Evolutionary conservation across 2,329 filamentous ascomycete genomes (phyloP).

Genomic region (Xylariaceae sp.): DNA sequence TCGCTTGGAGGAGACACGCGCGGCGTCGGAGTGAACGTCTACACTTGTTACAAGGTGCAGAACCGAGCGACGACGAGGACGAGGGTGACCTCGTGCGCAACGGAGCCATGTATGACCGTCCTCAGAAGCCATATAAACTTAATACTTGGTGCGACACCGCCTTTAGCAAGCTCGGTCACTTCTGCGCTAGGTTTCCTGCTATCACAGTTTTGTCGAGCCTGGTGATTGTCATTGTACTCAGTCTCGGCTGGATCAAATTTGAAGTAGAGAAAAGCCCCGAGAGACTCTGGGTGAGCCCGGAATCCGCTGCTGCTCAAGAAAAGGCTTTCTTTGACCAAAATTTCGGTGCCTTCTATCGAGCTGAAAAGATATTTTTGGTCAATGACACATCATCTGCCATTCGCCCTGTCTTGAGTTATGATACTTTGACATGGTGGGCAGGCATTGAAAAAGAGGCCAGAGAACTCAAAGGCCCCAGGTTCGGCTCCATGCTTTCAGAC

Average conservation of each 20-base stretch:
- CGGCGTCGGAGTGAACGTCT: constrained; percentile 75
- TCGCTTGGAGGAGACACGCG: constrained; percentile 70
- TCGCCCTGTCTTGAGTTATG: constrained; percentile 79
- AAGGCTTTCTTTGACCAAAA: constrained; percentile 90
- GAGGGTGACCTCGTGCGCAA: constrained; percentile 80
- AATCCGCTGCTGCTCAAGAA: constrained; percentile 83
- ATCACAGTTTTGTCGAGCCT: constrained; percentile 76
- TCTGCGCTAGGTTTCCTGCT: constrained; percentile 77
- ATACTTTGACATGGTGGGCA: constrained; percentile 91
- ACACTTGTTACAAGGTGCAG: constrained; percentile 79
- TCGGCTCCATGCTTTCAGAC: constrained; percentile 69
- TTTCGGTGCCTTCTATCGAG: constrained; percentile 93
- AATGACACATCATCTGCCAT: constrained; percentile 69
- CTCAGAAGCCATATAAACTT: constrained; percentile 73
- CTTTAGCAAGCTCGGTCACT: constrained; percentile 76
- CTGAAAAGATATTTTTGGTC: constrained; percentile 88
- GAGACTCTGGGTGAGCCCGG: constrained; percentile 92
- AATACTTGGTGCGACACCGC: constrained; percentile 78
- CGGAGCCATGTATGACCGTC: constrained; percentile 72
- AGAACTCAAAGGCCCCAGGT: constrained; percentile 64
- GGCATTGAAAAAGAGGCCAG: constrained; percentile 76
- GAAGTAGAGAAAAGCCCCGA: constrained; percentile 88
- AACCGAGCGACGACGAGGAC: constrained; percentile 87
- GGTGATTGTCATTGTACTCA: constrained; percentile 72
- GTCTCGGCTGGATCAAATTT: constrained; percentile 83